These are phyloP conservation scores for Cystobasidium sp. DNA, from an alignment of 1,284 basidiomycete species.

Conservation along the genomic window DNA sequence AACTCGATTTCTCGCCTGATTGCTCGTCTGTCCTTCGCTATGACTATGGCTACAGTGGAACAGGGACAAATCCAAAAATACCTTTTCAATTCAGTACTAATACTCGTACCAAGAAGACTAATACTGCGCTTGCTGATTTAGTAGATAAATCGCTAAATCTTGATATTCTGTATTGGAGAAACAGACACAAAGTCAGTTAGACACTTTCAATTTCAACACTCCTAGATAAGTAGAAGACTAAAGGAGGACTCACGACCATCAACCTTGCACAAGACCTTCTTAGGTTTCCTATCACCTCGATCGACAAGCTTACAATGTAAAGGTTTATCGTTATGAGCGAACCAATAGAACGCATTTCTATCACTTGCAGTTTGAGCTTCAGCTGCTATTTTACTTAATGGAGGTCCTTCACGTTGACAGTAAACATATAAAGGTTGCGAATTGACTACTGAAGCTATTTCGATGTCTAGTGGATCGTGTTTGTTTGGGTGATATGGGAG, in stretches of 20 bases:
- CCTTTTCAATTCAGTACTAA: not conserved
- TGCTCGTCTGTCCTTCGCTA: not conserved
- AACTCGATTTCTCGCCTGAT: too few species aligned
- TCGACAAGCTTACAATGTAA: conserved; percentile 79
- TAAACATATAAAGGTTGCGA: conserved; percentile 67
- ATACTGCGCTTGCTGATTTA: conserved; percentile 64
- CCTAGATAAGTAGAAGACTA: conserved; percentile 33
- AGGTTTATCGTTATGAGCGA: conserved; percentile 68
- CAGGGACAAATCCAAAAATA: not conserved
- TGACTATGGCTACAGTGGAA: conserved; percentile 21
- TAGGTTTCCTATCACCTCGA: conserved; percentile 63
- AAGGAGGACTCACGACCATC: conserved; percentile 68
- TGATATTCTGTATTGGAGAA: conserved; percentile 70
- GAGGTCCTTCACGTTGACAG: conserved; percentile 78
- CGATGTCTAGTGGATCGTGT: conserved; percentile 78
- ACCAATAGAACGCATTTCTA: conserved; percentile 77
- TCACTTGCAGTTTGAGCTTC: conserved; percentile 70
- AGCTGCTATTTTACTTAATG: conserved; percentile 64
- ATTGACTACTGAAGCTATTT: conserved; percentile 76
- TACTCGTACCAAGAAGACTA: conserved; percentile 1
- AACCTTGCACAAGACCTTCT: conserved; percentile 83
- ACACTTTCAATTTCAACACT: not conserved
- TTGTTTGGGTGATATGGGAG: conserved; percentile 73
- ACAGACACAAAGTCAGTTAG: not conserved
- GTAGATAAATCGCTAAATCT: conserved; percentile 76